Evolutionary conservation across 805 yeast genomes (phyloP), one percentile per base, ranked within the genome.

Genomic region (Candida xyloterini): DNA sequence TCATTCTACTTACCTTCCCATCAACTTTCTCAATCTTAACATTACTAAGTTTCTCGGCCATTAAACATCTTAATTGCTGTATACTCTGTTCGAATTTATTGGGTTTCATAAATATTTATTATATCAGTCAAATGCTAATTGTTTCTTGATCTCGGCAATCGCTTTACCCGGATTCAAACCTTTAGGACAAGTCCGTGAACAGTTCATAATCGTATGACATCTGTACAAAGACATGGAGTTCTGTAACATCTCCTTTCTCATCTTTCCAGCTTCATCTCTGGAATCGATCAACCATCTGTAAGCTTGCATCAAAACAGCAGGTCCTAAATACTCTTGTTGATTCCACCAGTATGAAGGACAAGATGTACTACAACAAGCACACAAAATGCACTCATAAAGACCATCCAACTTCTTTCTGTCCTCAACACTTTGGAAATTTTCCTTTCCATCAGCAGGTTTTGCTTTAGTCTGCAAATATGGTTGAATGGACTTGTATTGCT

Each of bases 331-430:
- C 74, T 93, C 95, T 70, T 90, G 95, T 72, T 88, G 96, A 72
- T 93, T 93, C 99, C 99, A 93, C 99, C 99, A 93, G 78, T 93
- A 93, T 3, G 98, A 90, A 39, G 99, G 99, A 74, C 99, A 93
- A 14, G 98, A 82, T 37, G 99, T 93, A 25, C 97, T 90, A 70
- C 99, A 91, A 71, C 99, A 90, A 9, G 99, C 99, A 73, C 99
- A 91, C 62, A 91, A 73, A 58, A 91, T 91, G 75, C 99, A 91
- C 71, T 91, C 98, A 71, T 91, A 91, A 53, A 93, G 71, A 42
- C 99, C 99, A 66, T 93, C 98, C 61, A 91, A 76, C 71, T 93
- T 93, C 69, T 84, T 87, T 70, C 99, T 83, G 72, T 93, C 99
- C 51, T 74, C 95, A 50, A 87, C 77, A 54, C 87, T 73, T 73